Conservation (phyloP, 768 basidiomycete genomes). For the Rhodotorula toruloides region DNA sequence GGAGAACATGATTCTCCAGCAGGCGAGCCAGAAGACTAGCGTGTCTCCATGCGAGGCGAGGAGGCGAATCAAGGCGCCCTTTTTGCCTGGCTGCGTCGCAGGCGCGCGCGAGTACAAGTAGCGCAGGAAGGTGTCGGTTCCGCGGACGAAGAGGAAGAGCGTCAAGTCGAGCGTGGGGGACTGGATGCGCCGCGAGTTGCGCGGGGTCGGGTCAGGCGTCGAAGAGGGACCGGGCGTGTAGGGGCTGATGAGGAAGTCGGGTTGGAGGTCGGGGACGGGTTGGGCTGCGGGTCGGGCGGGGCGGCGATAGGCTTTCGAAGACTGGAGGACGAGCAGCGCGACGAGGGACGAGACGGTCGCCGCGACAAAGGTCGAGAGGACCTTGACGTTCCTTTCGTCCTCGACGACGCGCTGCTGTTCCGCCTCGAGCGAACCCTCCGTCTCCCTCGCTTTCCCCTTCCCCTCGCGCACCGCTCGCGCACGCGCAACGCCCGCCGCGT, state of each 20-base stretch:
- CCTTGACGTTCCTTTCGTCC: constrained; percentile 14
- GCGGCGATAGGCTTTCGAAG: constrained; percentile 1
- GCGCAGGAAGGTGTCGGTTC: constrained; percentile 30
- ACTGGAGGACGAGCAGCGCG: constrained; percentile 27
- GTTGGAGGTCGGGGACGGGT: background rate
- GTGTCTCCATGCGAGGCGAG: constrained; percentile 29
- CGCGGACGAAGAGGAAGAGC: constrained; percentile 39
- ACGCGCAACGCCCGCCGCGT: background rate
- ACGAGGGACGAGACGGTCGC: constrained; percentile 18
- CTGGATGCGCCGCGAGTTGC: too few species aligned
- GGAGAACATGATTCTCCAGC: constrained; percentile 32
- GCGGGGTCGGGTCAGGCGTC: background rate
- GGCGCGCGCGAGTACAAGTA: constrained; percentile 1
- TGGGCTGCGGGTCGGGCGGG: background rate
- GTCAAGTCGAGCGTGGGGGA: constrained; percentile 39
- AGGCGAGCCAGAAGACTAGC: constrained; percentile 26
- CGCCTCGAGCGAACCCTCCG: constrained; percentile 1
- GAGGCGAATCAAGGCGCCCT: constrained; percentile 1
- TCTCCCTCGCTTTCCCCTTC: constrained; percentile 10
- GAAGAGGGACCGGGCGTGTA: constrained; percentile 1
- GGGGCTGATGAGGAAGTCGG: constrained; percentile 21
- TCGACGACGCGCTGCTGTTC: background rate
- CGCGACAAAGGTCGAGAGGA: constrained; percentile 13
- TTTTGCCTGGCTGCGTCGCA: background rate
- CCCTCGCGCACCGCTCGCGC: background rate